Evolutionary conservation across 345 rosid species (phyloP), one percentile per base, ranked within the genome.

Genomic region (Bretschneidera sinensis): DNA sequence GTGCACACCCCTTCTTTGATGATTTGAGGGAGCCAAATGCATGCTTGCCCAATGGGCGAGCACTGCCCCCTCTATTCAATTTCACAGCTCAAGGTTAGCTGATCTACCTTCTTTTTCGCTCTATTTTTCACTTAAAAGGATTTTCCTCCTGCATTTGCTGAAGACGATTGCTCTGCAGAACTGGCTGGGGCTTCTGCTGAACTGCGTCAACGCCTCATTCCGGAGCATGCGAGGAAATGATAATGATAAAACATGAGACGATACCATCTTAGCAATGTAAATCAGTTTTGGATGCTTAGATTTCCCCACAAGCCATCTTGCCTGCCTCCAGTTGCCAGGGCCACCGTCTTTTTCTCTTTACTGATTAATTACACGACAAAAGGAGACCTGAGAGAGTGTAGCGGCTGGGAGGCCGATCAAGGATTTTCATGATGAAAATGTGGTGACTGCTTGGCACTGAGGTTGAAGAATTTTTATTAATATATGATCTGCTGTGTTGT

Each of bases 1-100:
- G 99, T 72, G 91, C 97, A 16, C 99, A 95, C 61, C 87, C 97
- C 8, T 95, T 95, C 87, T 95, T 95, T 23, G 84, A 95, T 75
- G 90, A 83, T 67, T 61, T 95, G 74, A 73, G 99, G 73, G 77
- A 87, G 20, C 97, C 98, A 15, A 78, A 73, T 72, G 68, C 84
- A 24, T 69, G 85, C 70, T 82, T 95, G 79, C 98, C 98, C 53
- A 88, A 84, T 28, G 99, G 97, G 19, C 85, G 86, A 63, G 67
- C 90, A n/a, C 66, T 95, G 48, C 99, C 99, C 31, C 85, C 90
- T 35, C 64, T 95, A 63, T 91, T 95, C 74, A 75, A 95, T 78
- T 91, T 95, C 81, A 88, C 96, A 11, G 76, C 89, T 33, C 96
- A 91, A 83, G 99, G 99, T 95, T 67, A 58, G 71, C 43, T 14